Conservation (phyloP, 1,284 basidiomycete genomes). For the Ustilago loliicola region DNA sequence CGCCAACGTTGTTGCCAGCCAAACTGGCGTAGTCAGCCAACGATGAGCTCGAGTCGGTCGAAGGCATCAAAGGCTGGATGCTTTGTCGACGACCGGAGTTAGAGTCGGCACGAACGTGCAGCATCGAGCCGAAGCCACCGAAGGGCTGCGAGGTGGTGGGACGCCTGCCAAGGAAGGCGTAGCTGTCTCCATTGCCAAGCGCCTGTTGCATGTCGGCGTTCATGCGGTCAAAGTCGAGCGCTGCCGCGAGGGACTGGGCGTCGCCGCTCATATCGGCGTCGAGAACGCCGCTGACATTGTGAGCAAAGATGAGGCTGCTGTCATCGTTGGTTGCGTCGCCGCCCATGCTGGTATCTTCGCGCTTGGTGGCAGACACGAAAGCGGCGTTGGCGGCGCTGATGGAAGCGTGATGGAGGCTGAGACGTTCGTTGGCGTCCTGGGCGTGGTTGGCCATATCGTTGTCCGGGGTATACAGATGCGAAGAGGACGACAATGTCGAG, state of each 20-base stretch:
- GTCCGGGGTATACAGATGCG: constrained; percentile 54
- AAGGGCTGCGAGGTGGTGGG: constrained; percentile 24
- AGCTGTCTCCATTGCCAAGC: constrained; percentile 14
- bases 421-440: constrained; percentile 27
- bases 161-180: constrained; percentile 38
- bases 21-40: constrained; percentile 29
- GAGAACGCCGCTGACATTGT: constrained; percentile 19
- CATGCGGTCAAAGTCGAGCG: constrained; percentile 51
- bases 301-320: constrained; percentile 29
- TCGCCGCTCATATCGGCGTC: constrained; percentile 42
- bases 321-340: constrained; percentile 17
- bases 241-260: constrained; percentile 37
- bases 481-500: constrained; percentile 48
- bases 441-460: constrained; percentile 23
- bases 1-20: constrained; percentile 19
- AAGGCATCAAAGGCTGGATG: constrained; percentile 57
- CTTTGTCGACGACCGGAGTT: constrained; percentile 58
- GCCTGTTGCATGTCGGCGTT: constrained; percentile 35
- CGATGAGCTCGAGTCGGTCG: constrained; percentile 36
- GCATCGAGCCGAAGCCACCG: constrained; percentile 20
- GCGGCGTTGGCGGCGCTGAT: constrained; percentile 54
- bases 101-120: constrained; percentile 39
- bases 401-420: constrained; percentile 36
- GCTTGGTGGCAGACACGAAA: constrained; percentile 46
- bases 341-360: constrained; percentile 17